Evolutionary conservation across 306 rosid species (phyloP).

Genomic region (Prinsepia uniflora): DNA sequence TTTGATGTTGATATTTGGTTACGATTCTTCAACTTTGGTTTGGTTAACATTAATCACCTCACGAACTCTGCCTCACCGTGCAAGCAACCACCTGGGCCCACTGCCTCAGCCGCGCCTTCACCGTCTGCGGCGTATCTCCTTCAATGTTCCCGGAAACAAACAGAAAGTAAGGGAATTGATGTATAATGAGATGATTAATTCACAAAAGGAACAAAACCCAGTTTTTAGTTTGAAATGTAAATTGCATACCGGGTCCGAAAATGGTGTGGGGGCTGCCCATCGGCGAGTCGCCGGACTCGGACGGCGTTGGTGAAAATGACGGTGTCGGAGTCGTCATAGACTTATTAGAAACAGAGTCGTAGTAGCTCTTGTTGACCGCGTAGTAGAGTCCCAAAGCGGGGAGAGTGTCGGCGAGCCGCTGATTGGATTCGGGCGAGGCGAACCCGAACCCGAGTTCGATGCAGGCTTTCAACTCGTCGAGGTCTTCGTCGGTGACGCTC

Average conservation of each 20-base stretch:
- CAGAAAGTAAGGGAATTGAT: not conserved
- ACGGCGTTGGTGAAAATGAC: conserved; percentile 43
- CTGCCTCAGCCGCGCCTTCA: conserved; percentile 77
- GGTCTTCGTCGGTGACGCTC: conserved; percentile 86
- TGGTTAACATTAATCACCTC: conserved; percentile 22
- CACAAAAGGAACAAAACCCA: not conserved
- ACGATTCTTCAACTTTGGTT: conserved; percentile 35
- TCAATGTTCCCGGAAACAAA: conserved; percentile 13
- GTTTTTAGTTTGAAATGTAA: not conserved
- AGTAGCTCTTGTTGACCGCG: conserved; percentile 67
- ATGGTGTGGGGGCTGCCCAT: conserved; percentile 57
- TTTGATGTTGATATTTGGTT: conserved; percentile 31
- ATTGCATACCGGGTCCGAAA: conserved; percentile 41
- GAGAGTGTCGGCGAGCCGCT: conserved; percentile 64
- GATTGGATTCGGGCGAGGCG: conserved; percentile 50
- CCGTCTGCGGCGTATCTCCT: conserved; percentile 79
- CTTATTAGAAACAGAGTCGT: conserved; percentile 35
- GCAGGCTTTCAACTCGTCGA: conserved; percentile 87
- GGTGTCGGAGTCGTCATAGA: conserved; percentile 26
- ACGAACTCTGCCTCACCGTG: conserved; percentile 62
- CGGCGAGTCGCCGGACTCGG: conserved; percentile 58
- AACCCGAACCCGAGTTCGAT: conserved; percentile 86
- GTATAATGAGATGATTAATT: not conserved
- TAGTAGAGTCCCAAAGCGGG: conserved; percentile 82
- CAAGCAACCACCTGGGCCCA: conserved; percentile 99